Evolutionary conservation across 352 stramenopile species (phyloP).

Genomic region (Phytophthora ohioensis): DNA sequence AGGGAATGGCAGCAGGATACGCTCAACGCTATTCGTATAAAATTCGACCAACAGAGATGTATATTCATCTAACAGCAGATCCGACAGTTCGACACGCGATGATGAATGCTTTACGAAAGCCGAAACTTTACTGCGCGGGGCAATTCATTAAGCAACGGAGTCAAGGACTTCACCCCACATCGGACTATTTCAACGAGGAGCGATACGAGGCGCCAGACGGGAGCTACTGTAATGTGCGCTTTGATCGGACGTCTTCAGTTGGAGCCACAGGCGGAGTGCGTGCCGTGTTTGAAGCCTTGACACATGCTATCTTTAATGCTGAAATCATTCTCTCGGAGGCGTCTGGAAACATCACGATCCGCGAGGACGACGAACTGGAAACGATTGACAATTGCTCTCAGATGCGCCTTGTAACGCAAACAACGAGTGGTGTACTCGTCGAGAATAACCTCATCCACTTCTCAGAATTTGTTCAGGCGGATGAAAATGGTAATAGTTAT

Average conservation of each 20-base stretch:
- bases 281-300: slow-evolving; percentile 35
- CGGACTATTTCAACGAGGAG: slow-evolving; percentile 37
- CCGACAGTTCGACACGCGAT: slow-evolving; percentile 23
- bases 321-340: slow-evolving; percentile 47
- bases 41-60: slow-evolving; percentile 43
- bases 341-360: slow-evolving; percentile 40
- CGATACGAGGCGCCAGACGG: slow-evolving; percentile 40
- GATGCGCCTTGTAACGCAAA: slow-evolving; percentile 33
- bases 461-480: slow-evolving; percentile 13
- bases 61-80: slow-evolving; percentile 45
- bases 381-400: slow-evolving; percentile 23
- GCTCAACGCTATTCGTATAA: slow-evolving; percentile 19
- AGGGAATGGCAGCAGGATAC: slow-evolving; percentile 10
- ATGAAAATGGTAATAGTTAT: slow-evolving; percentile 1
- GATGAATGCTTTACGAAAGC: slow-evolving; percentile 37
- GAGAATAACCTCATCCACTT: slow-evolving; percentile 42
- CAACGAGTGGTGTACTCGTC: slow-evolving; percentile 18
- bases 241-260: slow-evolving; percentile 43
- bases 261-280: slow-evolving; percentile 20
- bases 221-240: slow-evolving; percentile 55
- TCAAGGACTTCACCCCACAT: slow-evolving; percentile 43
- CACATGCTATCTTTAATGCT: slow-evolving; percentile 35
- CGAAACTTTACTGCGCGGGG: slow-evolving; percentile 50
- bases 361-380: slow-evolving; percentile 44
- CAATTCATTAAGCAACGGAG: slow-evolving; percentile 50